phyloP scores from a whole-genome alignment of 495 filamentous ascomycete species.

The Hypoxylon crocopeplum region DNA sequence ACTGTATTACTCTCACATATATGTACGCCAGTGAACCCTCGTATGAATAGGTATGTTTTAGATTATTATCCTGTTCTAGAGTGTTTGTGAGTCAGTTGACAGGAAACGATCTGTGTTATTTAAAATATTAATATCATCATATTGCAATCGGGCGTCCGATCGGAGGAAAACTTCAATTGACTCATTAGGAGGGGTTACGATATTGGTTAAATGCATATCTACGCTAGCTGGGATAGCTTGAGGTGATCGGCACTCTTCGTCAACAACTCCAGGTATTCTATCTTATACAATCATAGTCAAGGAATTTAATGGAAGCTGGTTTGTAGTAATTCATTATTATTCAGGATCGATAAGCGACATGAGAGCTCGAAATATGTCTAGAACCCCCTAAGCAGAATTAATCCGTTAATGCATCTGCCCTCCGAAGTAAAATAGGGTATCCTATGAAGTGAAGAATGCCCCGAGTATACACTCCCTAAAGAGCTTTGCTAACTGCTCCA shows the following conservation, averaged over 20 bases:
- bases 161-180: slow-evolving; percentile 41
- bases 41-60: background rate
- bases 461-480: too few species aligned
- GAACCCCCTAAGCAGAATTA: too few species aligned
- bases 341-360: too few species aligned
- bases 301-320: too few species aligned
- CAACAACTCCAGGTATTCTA: background rate
- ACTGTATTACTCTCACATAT: background rate
- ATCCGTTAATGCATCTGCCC: background rate
- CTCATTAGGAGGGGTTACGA: slow-evolving; percentile 8
- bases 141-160: slow-evolving; percentile 34
- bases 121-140: slow-evolving; percentile 12
- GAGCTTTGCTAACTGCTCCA: background rate
- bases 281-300: too few species aligned
- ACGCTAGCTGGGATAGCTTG: background rate
- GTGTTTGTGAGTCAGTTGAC: slow-evolving; percentile 5
- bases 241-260: background rate
- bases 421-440: background rate
- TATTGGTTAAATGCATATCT: slow-evolving; percentile 18
- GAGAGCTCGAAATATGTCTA: too few species aligned
- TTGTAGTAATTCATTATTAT: too few species aligned
- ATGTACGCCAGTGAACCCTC: too few species aligned
- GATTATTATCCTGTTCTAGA: background rate
- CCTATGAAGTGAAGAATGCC: too few species aligned
- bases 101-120: slow-evolving; percentile 1